phyloP scores from a whole-genome alignment of 192 early-diverging fungal species.

The Coemansia sp. region DNA sequence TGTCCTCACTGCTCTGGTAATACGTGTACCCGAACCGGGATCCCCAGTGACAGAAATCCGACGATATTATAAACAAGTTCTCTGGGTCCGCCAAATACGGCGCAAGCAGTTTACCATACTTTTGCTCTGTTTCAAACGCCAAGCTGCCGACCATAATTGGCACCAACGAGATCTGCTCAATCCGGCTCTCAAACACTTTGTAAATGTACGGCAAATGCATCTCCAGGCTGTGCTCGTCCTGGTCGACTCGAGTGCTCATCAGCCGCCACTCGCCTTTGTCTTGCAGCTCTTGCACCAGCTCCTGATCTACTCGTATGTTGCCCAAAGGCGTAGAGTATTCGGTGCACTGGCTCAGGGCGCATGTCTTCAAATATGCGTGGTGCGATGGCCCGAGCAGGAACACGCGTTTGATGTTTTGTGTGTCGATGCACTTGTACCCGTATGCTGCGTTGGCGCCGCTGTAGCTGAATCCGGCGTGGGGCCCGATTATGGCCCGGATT shows the following conservation, averaged over 20 bases:
- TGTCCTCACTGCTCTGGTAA: too few relatives aligned
- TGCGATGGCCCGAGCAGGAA: constrained; percentile 95
- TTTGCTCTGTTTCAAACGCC: constrained; percentile 56
- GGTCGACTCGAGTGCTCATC: constrained; percentile 73
- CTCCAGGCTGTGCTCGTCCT: constrained; percentile 96
- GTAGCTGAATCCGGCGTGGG: constrained; percentile 89
- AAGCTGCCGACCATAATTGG: constrained; percentile 89
- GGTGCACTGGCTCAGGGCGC: constrained; percentile 72
- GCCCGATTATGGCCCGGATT: constrained; percentile 45
- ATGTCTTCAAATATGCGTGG: constrained; percentile 77
- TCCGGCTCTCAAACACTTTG: constrained; percentile 70
- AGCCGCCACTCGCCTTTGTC: constrained; percentile 59
- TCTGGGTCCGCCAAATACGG: constrained; percentile 68
- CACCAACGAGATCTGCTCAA: constrained; percentile 67
- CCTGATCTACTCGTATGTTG: constrained; percentile 67
- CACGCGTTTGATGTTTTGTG: constrained; percentile 62
- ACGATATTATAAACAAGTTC: constrained; percentile 91
- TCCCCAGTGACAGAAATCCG: constrained; percentile 98
- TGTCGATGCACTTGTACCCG: constrained; percentile 77
- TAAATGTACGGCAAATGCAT: constrained; percentile 94
- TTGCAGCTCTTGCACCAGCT: constrained; percentile 60
- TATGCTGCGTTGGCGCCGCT: constrained; percentile 88
- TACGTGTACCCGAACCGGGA: constrained; percentile 80
- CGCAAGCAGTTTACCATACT: constrained; percentile 73
- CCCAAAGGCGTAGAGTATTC: constrained; percentile 89